phyloP scores from a whole-genome alignment of 2,329 filamentous ascomycete species.

The Cercospora citrullina region DNA sequence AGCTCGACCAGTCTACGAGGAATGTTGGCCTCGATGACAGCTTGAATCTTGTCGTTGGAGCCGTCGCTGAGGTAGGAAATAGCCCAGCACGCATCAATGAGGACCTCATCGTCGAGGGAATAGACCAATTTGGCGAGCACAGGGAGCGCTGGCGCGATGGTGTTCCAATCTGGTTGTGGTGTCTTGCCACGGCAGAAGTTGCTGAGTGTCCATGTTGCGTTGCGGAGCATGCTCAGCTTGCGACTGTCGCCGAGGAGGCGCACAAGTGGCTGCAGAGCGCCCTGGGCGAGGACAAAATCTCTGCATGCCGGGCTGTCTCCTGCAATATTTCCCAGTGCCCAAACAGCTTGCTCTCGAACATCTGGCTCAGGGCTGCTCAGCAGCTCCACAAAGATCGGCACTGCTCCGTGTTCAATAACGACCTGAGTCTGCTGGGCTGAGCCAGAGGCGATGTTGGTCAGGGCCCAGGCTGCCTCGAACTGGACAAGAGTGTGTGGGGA shows the following conservation, averaged over 20 bases:
- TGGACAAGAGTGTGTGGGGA: constrained; percentile 97
- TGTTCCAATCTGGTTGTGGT: constrained; percentile 96
- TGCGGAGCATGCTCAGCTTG: constrained; percentile 98
- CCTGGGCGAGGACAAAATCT: constrained; percentile 90
- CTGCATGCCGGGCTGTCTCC: constrained; percentile 97
- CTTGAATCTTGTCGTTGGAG: constrained; percentile 98
- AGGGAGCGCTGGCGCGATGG: constrained; percentile 89
- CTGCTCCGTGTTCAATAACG: constrained; percentile 95
- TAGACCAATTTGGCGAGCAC: constrained; percentile 97
- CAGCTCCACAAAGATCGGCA: constrained; percentile 97
- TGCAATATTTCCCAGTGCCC: constrained; percentile 97
- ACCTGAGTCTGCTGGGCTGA: constrained; percentile 97
- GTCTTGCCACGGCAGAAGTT: constrained; percentile 99
- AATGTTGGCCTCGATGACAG: constrained; percentile 96
- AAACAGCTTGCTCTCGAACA: constrained; percentile 96
- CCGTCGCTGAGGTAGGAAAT: constrained; percentile 98
- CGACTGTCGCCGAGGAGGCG: constrained; percentile 92
- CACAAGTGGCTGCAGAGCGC: constrained; percentile 86
- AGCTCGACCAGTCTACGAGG: constrained; percentile 94
- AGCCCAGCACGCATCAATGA: constrained; percentile 99
- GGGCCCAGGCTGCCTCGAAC: constrained; percentile 97
- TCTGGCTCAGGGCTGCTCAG: constrained; percentile 94
- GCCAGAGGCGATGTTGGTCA: constrained; percentile 98
- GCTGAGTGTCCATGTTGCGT: constrained; percentile 98
- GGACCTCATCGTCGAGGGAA: constrained; percentile 94